Base-by-base conservation (phyloP, 495 filamentous ascomycete species). In the Penicillium silybi region DNA sequence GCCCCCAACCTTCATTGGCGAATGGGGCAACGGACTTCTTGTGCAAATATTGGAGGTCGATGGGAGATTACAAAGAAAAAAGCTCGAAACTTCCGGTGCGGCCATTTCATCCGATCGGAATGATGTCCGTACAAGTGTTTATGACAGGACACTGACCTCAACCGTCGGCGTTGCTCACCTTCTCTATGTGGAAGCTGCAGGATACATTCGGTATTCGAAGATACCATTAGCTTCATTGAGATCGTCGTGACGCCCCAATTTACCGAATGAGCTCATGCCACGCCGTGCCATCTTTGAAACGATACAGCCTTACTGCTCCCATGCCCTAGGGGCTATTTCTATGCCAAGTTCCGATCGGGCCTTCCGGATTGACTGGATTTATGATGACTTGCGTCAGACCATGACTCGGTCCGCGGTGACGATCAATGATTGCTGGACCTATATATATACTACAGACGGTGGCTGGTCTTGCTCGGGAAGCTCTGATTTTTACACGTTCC, bases 81-180 rank as follows among this genome's bases (percentile, higher is more conserved):
- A 34, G 42, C 17, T 18, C 23, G 20, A 26, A 16, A 13, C 19
- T 11, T 16, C 25, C n/a, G 29, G 23, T 17, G 18, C 22, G 34
- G 49, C 16, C 16, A 0, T 15, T 52, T 22, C 32, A 41, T 34
- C 45, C 23, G 29, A 26, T 52, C 45, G 56, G 56, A 58, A 17
- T 46, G 19, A 20, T 19, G 27, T 37, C 56, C 56, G 46, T 34
- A 16, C 32, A 4, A 3, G n/a, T 2, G 22, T n/a, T 26, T 13
- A 50, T 58, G 52, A 54, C 46, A 42, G 13, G 43, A n/a, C 18
- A 15, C 46, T 58, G 51, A 58, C 50, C 40, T 54, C 51, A 54
- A 35, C 18, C n/a, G 13, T 52, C 18, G 3, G 11, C n/a, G 29
- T 29, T n/a, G 29, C 6, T 7, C 18, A 17, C 23, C 25, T 23